Percentiles rank a stretch among this genome's conserved stretches.
Evolutionary conservation across 371 early-diverging fungal genomes (phyloP).

Genomic region (Apophysomyces ossiformis): DNA sequence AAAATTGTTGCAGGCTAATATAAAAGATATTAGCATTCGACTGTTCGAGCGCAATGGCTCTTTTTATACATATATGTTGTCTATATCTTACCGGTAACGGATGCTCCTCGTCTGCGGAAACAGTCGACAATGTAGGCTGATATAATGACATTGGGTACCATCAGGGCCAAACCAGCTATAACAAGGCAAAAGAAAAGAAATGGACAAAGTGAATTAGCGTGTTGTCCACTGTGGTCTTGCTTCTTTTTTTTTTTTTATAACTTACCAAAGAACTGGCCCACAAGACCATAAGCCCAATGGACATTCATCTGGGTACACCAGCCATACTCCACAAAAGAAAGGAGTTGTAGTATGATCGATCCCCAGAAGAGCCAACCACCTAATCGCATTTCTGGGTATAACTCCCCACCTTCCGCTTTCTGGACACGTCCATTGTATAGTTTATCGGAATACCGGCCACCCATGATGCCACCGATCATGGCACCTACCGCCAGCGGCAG

Average conservation of each 20-base stretch:
- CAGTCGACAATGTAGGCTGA: constrained; percentile 51
- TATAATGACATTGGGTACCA: constrained; percentile 44
- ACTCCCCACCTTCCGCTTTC: constrained; percentile 24
- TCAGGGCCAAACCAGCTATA: constrained; percentile 37
- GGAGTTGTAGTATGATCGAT: constrained; percentile 23
- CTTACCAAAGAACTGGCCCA: constrained; percentile 45
- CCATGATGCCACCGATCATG: constrained; percentile 37
- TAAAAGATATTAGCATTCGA: not conserved
- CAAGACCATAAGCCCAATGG: constrained; percentile 43
- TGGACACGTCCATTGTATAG: constrained; percentile 26
- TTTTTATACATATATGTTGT: not conserved
- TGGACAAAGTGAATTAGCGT: not conserved
- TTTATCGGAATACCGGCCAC: constrained; percentile 41
- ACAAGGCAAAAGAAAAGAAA: not conserved
- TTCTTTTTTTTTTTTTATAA: not conserved
- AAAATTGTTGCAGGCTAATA: constrained; percentile 49
- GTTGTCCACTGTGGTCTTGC: too few relatives aligned
- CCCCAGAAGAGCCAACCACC: constrained; percentile 28
- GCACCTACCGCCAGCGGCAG: constrained; percentile 31
- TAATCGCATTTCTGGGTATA: constrained; percentile 45
- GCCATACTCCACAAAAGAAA: constrained; percentile 39
- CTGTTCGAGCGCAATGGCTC: too few relatives aligned
- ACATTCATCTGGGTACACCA: constrained; percentile 49
- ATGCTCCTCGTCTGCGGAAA: constrained; percentile 42
- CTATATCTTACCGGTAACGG: constrained; percentile 39